A percentile compares a stretch with the other conserved stretches of the same genome.
phyloP scores from a whole-genome alignment of 305 asterid species.

The Solanum chacoense region DNA sequence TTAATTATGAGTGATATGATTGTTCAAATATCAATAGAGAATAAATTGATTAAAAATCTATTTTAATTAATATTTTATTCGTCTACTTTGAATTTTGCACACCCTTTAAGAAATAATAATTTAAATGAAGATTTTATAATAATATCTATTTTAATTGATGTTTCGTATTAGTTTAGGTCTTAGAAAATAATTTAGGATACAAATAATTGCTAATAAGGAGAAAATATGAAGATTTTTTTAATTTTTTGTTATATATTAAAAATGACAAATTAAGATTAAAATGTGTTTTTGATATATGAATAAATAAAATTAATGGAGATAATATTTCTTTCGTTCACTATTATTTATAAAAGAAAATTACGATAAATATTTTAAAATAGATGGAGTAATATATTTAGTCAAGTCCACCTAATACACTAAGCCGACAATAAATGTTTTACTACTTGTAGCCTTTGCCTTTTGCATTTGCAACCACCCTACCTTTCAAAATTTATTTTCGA shows the following conservation, averaged over 20 bases:
- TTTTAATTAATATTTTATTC: not conserved
- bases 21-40: not conserved
- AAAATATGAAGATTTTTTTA: not conserved
- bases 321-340: not conserved
- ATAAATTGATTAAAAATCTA: not conserved
- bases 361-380: not conserved
- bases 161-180: not conserved
- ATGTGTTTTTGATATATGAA: too few species aligned
- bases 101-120: too few species aligned
- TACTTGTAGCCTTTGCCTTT: constrained; percentile 15
- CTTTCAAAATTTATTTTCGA: not conserved
- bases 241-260: too few species aligned
- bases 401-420: constrained; percentile 50
- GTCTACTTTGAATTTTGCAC: too few species aligned
- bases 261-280: too few species aligned
- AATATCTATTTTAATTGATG: not conserved
- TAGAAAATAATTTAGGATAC: too few species aligned
- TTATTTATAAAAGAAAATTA: not conserved
- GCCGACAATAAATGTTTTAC: constrained; percentile 33
- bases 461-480: constrained; percentile 36
- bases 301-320: too few species aligned
- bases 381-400: not conserved
- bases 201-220: not conserved
- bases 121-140: too few species aligned
- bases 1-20: not conserved